These are phyloP conservation scores for Globisporangium cystogenes DNA, from an alignment of 352 stramenopile species.

Conservation along the genomic window DNA sequence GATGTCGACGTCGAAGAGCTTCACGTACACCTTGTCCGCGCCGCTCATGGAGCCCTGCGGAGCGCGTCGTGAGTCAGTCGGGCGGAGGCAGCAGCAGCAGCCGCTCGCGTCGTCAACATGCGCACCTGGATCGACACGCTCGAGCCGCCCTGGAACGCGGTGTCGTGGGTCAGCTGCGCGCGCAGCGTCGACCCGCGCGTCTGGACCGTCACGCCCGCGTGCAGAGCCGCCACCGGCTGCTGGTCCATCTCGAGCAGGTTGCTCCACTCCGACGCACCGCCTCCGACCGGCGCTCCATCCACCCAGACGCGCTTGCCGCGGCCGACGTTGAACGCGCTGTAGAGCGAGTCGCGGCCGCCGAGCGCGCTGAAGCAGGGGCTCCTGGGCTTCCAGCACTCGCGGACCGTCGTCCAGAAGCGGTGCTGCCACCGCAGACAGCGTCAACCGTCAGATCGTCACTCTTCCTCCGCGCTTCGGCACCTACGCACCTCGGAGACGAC, in stretches of 20 bases:
- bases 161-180: conserved; percentile 19
- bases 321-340: conserved; percentile 31
- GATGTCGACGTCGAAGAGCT: conserved; percentile 37
- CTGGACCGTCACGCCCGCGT: conserved; percentile 18
- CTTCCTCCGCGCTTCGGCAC: background rate
- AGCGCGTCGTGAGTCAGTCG: background rate
- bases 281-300: conserved; percentile 7
- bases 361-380: conserved; percentile 31
- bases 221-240: conserved; percentile 22
- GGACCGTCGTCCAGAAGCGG: conserved; percentile 24
- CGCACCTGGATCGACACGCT: conserved; percentile 26
- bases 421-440: conserved; percentile 8
- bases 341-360: conserved; percentile 27
- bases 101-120: too few relatives aligned
- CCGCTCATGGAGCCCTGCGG: conserved; percentile 22
- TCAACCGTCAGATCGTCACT: background rate
- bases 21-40: conserved; percentile 32
- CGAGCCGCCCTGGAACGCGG: conserved; percentile 29
- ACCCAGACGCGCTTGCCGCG: conserved; percentile 22
- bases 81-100: background rate
- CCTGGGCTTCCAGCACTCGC: conserved; percentile 25
- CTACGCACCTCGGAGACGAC: conserved; percentile 14
- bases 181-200: conserved; percentile 21
- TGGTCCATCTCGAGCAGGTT: conserved; percentile 31
- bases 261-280: conserved; percentile 17